Evolutionary conservation across 73 alveolate genomes (phyloP).

Genomic region (Effrenium voratum): DNA sequence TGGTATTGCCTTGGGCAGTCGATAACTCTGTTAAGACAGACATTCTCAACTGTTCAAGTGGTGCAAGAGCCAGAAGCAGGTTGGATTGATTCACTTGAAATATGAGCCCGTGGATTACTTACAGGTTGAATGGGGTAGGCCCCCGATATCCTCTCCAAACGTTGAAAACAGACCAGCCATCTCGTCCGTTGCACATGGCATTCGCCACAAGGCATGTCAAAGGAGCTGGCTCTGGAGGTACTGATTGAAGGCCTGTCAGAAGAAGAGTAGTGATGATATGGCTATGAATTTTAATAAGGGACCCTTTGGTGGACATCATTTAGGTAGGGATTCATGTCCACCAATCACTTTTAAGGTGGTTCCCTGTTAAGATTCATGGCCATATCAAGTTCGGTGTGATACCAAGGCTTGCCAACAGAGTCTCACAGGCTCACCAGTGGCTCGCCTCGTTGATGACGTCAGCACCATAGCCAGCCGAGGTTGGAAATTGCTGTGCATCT

Average conservation of each 20-base stretch:
- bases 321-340: too few relatives aligned
- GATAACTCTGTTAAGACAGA: too few relatives aligned
- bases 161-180: not conserved
- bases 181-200: not conserved
- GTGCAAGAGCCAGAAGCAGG: too few relatives aligned
- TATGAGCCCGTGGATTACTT: too few relatives aligned
- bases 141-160: not conserved
- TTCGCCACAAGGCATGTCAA: not conserved
- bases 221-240: conserved; percentile 50
- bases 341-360: too few relatives aligned
- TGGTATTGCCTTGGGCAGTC: conserved; percentile 45
- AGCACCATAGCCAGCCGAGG: conserved; percentile 92
- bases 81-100: too few relatives aligned
- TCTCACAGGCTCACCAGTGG: not conserved
- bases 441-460: conserved; percentile 59
- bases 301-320: too few relatives aligned
- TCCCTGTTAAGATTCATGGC: not conserved
- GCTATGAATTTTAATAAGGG: too few relatives aligned
- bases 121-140: too few relatives aligned
- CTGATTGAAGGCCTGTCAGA: conserved; percentile 50
- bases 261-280: too few relatives aligned
- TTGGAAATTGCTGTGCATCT: conserved; percentile 84
- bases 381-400: not conserved
- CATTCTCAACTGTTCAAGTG: too few relatives aligned
- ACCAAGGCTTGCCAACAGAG: not conserved